phyloP scores from a whole-genome alignment of 2,329 filamentous ascomycete species.

The Xylariales sp. region DNA sequence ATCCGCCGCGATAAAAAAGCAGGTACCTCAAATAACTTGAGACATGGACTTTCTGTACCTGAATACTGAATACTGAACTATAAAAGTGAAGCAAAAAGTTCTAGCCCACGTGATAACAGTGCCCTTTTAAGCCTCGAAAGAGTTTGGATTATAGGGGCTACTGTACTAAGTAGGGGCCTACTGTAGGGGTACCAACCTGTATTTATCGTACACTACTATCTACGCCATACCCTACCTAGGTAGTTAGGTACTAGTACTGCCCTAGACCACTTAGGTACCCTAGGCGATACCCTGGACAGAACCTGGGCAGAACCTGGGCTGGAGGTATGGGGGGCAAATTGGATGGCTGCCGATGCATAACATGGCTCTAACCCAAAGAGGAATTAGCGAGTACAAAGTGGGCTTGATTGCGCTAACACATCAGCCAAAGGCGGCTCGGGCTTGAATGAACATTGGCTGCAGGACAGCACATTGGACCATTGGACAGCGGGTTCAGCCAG shows the following conservation, averaged over 20 bases:
- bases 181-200: too few relatives aligned
- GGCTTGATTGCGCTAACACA: constrained; percentile 29
- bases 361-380: constrained; percentile 27
- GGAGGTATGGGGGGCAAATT: constrained; percentile 23
- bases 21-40: too few relatives aligned
- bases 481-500: background rate
- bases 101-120: constrained; percentile 16
- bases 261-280: too few relatives aligned
- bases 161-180: too few relatives aligned
- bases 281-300: too few relatives aligned
- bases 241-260: background rate
- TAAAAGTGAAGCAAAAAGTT: background rate
- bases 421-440: constrained; percentile 24
- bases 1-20: too few relatives aligned
- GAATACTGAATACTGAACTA: too few relatives aligned
- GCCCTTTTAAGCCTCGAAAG: constrained; percentile 2
- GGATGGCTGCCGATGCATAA: constrained; percentile 27
- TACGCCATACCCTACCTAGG: too few relatives aligned
- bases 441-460: constrained; percentile 25
- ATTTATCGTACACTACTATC: too few relatives aligned
- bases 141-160: background rate
- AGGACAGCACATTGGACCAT: too few relatives aligned
- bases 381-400: constrained; percentile 16
- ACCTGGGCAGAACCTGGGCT: too few relatives aligned
- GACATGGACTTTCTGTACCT: background rate